Conservation (phyloP, 176 grass and related monocot species). For the Musa itinerans region DNA sequence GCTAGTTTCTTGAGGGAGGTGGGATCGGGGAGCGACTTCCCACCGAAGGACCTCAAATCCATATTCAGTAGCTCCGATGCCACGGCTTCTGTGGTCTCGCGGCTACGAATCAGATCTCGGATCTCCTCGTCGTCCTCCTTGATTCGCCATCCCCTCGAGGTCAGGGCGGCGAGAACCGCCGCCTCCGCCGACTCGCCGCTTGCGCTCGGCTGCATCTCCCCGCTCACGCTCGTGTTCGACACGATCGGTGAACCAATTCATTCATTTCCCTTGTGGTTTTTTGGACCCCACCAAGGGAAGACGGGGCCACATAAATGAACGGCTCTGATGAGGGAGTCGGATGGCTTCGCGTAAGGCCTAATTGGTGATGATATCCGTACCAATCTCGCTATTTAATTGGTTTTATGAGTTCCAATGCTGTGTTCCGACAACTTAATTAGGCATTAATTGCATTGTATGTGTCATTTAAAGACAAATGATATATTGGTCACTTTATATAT, state of each 20-base stretch:
- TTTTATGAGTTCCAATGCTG: too few species aligned
- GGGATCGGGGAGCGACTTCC: slow-evolving; percentile 45
- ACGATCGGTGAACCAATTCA: background rate
- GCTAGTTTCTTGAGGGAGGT: slow-evolving; percentile 31
- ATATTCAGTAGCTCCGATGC: slow-evolving; percentile 60
- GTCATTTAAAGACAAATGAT: too few species aligned
- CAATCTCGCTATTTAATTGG: too few species aligned
- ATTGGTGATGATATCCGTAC: too few species aligned
- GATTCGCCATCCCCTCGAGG: slow-evolving; percentile 51
- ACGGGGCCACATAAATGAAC: too few species aligned
- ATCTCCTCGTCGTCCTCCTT: slow-evolving; percentile 33
- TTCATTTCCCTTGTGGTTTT: too few species aligned
- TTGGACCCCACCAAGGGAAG: too few species aligned
- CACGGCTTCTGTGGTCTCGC: slow-evolving; percentile 31
- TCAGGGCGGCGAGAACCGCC: slow-evolving; percentile 37
- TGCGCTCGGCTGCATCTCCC: background rate
- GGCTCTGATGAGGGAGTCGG: too few species aligned
- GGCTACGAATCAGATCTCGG: slow-evolving; percentile 32
- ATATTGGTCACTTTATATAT: too few species aligned
- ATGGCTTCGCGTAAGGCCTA: too few species aligned
- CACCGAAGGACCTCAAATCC: slow-evolving; percentile 53
- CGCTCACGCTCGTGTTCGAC: background rate
- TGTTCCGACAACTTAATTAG: too few species aligned
- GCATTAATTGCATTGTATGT: too few species aligned
- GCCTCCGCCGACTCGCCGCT: background rate